Conservation (phyloP, 768 basidiomycete genomes). For the Exidia glandulosa region DNA sequence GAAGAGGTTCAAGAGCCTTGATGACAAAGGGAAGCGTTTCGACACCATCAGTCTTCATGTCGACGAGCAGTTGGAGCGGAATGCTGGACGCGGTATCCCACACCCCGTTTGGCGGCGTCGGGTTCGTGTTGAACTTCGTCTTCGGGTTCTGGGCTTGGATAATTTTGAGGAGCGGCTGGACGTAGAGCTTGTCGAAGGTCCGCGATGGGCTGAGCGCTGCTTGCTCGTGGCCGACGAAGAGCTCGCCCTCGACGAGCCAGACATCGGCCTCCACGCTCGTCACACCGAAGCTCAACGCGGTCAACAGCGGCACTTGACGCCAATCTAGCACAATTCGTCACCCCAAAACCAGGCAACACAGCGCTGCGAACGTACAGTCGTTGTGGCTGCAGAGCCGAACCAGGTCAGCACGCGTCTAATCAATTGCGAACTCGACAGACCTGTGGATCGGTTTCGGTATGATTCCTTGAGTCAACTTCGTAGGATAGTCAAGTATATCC, state of each 20-base stretch:
- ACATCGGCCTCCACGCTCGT: constrained; percentile 46
- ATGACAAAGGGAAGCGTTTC: constrained; percentile 36
- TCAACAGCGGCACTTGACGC: constrained; percentile 39
- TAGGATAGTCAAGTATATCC: constrained; percentile 31
- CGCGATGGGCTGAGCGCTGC: constrained; percentile 31
- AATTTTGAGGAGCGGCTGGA: constrained; percentile 34
- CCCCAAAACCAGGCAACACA: not conserved
- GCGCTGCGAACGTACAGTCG: constrained; percentile 28
- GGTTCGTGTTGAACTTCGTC: constrained; percentile 29
- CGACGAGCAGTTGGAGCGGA: constrained; percentile 37
- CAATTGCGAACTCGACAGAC: not conserved
- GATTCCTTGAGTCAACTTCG: constrained; percentile 36
- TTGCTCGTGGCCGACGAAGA: constrained; percentile 37
- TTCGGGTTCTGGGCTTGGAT: constrained; percentile 32
- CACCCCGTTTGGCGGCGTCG: constrained; percentile 34
- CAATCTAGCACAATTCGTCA: constrained; percentile 26
- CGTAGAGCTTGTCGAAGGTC: constrained; percentile 37
- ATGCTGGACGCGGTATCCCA: constrained; percentile 34
- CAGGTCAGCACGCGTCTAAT: constrained; percentile 4
- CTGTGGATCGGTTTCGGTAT: constrained; percentile 10
- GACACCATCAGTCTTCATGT: constrained; percentile 42
- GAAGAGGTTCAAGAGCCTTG: constrained; percentile 42
- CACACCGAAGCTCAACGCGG: constrained; percentile 38
- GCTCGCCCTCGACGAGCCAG: constrained; percentile 32
- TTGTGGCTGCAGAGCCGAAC: constrained; percentile 45